These are phyloP conservation scores for Coniochaeta sp. DNA, from an alignment of 2,329 filamentous ascomycete genomes.

Conservation along the genomic window DNA sequence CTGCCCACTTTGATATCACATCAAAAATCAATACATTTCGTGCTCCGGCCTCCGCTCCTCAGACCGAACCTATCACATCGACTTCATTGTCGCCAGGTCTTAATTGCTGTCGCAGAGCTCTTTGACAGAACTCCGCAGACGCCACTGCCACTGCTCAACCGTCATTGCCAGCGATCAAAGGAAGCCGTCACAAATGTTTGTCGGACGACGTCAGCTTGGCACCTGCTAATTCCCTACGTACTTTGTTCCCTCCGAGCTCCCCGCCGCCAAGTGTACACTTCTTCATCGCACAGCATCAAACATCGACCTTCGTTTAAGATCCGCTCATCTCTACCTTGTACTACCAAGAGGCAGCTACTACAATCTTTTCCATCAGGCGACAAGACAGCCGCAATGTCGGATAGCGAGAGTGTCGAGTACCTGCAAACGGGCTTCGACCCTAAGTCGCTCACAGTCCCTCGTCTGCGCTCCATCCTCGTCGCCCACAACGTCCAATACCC, in stretches of 20 bases:
- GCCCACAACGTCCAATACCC: conserved; percentile 82
- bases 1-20: neutral
- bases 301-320: neutral
- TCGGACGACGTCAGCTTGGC: neutral
- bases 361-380: neutral
- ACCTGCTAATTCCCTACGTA: neutral
- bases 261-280: neutral
- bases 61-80: neutral
- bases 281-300: neutral
- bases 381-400: conserved; percentile 41
- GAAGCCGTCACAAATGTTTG: neutral
- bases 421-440: conserved; percentile 84
- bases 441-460: conserved; percentile 74
- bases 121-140: neutral
- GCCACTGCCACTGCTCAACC: neutral
- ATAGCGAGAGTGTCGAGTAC: conserved; percentile 67
- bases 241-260: neutral
- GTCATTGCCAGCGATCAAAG: neutral
- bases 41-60: neutral
- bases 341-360: too few relatives aligned
- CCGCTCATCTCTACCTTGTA: neutral
- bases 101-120: neutral
- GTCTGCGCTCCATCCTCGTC: conserved; percentile 84
- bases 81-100: neutral
- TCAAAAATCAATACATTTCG: conserved; percentile 2